Base-by-base conservation (phyloP, 2,329 filamentous ascomycete species). In the Lachnellula suecica region DNA sequence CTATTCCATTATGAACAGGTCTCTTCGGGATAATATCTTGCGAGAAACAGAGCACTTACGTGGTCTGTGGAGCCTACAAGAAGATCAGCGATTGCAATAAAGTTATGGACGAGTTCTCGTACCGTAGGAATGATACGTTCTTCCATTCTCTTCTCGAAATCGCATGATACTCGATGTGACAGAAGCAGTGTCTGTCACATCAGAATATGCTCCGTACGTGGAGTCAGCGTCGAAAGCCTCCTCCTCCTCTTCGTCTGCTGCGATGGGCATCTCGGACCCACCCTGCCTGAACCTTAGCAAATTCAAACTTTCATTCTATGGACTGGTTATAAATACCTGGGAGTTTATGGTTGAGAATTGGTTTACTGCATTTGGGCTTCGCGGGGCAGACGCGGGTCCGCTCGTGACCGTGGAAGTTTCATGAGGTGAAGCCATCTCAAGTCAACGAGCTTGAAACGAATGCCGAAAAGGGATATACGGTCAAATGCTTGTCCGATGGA, bases 131-230 rank as follows among this genome's bases (percentile, higher is more conserved):
- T 64, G 62, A 40, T 64, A 64, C 9, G 59, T 64, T 45, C 62
- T 58, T 22, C 62, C 62, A 45, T 64, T 62, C 38, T 63, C 60
- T 51, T 62, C 53, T 3, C 58, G 48, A 31, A 56, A 58, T 22
- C 57, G 52, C 34, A 60, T 53, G 27, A 64, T 60, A 46, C 58
- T 62, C 4, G 59, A 60, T 10, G 46, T 58, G 25, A 63, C 29
- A n/a, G 59, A 62, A 3, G 53, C 55, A n/a, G 59, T 60, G 20
- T 58, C 56, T 2, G 55, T 54, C 13, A 37, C 44, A 22, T 51
- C 53, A 24, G 50, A 58, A n/a, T 40, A 38, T 20, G 47, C 52
- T 5, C 47, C 57, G 48, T 44, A 59, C 9, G 54, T 52, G 9
- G 54, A 57, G 34, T 59, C 57, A 22, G 31, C 51, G 40, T 59